Base-by-base conservation (phyloP, 305 asterid genomes). In the Stenogyne calaminthoides region DNA sequence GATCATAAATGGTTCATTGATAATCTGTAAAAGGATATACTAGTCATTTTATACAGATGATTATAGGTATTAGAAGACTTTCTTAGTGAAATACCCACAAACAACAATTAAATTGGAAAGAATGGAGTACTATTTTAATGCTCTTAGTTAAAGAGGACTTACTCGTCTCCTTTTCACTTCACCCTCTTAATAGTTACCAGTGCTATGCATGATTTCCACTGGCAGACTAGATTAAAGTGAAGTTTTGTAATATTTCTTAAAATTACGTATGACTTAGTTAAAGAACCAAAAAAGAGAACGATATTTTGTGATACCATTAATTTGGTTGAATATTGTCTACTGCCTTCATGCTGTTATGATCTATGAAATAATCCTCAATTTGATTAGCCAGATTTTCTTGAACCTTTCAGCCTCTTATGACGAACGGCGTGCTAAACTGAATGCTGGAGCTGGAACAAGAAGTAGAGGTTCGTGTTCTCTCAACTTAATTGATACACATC, bases 401-500 rank as follows among this genome's bases (percentile, higher is more conserved):
- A 71, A 74, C 67, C 27, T 81, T 80, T 82, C 95, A 95, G 99
- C 98, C 56, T 88, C 98, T 12, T 95, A 92, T 22, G 98, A 95
- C 62, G 98, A 95, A 75, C 92, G 97, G n/a, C 84, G 91, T 36
- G 85, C 84, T 64, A 95, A 88, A 78, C 42, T 80, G 70, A 78
- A 47, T 20, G 70, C 78, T 25, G 84, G 78, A 58, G 75, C 58
- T 32, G 63, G 77, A 60, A 34, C 64, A 63, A 64, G 68, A 74
- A 44, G 63, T 73, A 65, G 74, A 49, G 65, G 47, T 11, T 54
- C 46, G 29, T 54, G 63, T 9, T 22, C 1, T 42, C 7, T 25
- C 64, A 34, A 49, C 56, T 49, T n/a, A 6, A 6, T 49, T 15
- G 15, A n/a, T 40, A 22, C 63, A 52, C 29, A 25, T 25, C 29